phyloP scores from a whole-genome alignment of 306 rosid genomes.

The apple (Malus domestica) region DNA sequence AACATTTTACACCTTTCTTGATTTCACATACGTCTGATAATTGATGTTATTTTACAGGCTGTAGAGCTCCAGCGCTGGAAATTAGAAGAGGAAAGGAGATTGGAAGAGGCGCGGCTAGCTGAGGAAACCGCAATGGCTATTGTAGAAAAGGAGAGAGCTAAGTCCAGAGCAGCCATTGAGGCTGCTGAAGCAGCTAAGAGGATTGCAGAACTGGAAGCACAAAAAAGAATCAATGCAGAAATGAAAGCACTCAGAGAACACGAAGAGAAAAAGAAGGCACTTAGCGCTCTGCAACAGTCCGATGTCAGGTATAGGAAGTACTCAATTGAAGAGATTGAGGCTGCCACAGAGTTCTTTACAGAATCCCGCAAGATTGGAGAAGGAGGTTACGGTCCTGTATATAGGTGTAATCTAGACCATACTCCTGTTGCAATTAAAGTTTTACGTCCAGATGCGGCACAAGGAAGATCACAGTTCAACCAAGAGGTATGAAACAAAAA shows the following conservation, averaged over 20 bases:
- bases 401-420: slow-evolving; percentile 61
- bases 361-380: slow-evolving; percentile 79
- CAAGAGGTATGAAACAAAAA: slow-evolving; percentile 52
- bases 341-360: slow-evolving; percentile 60
- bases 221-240: slow-evolving; percentile 72
- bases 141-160: slow-evolving; percentile 75
- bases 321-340: slow-evolving; percentile 76
- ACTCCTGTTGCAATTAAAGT: slow-evolving; percentile 86
- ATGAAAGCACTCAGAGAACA: slow-evolving; percentile 65
- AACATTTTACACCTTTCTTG: neutral
- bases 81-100: slow-evolving; percentile 61
- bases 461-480: slow-evolving; percentile 84
- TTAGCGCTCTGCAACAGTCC: slow-evolving; percentile 39
- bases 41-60: slow-evolving; percentile 41
- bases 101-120: slow-evolving; percentile 68
- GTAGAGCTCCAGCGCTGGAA: slow-evolving; percentile 85
- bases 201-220: slow-evolving; percentile 78
- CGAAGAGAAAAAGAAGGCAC: slow-evolving; percentile 58
- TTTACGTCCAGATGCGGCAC: slow-evolving; percentile 93
- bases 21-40: slow-evolving; percentile 16
- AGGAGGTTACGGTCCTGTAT: slow-evolving; percentile 97
- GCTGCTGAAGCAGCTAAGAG: slow-evolving; percentile 84
- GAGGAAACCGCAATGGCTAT: slow-evolving; percentile 77
- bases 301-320: slow-evolving; percentile 74
- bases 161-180: slow-evolving; percentile 83